phyloP scores from a whole-genome alignment of 495 filamentous ascomycete genomes.

The Articulospora tetracladia region DNA sequence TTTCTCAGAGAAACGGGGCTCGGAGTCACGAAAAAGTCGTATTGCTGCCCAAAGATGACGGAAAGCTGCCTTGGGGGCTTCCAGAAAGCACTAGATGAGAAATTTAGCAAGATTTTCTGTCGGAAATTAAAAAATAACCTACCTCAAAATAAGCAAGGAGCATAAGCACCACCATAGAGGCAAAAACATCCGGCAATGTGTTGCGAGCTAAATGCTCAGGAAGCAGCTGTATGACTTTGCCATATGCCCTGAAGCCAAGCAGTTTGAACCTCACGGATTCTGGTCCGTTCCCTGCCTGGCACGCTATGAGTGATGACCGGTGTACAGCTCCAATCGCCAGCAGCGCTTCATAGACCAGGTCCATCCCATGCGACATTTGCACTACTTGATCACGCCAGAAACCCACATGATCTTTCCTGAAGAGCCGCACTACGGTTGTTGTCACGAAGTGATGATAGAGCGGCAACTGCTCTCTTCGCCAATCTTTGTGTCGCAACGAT shows the following conservation, averaged over 20 bases:
- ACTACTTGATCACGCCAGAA: conserved; percentile 21
- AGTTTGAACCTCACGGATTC: conserved; percentile 8
- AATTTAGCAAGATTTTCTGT: background rate
- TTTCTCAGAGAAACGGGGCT: background rate
- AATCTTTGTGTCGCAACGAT: conserved; percentile 9
- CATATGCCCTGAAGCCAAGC: conserved; percentile 12
- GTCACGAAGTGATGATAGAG: conserved; percentile 21
- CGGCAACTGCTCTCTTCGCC: conserved; percentile 14
- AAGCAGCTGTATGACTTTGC: conserved; percentile 11
- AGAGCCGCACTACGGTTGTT: conserved; percentile 6
- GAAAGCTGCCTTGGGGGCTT: conserved; percentile 12
- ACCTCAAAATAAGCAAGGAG: conserved; percentile 17
- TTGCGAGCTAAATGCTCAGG: background rate
- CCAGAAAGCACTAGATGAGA: conserved; percentile 10
- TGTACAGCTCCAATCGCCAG: conserved; percentile 14
- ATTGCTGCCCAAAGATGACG: conserved; percentile 16
- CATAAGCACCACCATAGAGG: conserved; percentile 13
- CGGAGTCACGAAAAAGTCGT: conserved; percentile 8
- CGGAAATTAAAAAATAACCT: background rate
- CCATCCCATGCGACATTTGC: conserved; percentile 13
- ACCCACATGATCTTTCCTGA: conserved; percentile 10
- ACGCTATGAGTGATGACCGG: conserved; percentile 12
- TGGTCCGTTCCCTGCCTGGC: background rate
- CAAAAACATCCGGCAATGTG: background rate
- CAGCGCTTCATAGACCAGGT: conserved; percentile 14